Conservation (phyloP, 345 rosid genomes). For the Eucalyptus tenuipes region DNA sequence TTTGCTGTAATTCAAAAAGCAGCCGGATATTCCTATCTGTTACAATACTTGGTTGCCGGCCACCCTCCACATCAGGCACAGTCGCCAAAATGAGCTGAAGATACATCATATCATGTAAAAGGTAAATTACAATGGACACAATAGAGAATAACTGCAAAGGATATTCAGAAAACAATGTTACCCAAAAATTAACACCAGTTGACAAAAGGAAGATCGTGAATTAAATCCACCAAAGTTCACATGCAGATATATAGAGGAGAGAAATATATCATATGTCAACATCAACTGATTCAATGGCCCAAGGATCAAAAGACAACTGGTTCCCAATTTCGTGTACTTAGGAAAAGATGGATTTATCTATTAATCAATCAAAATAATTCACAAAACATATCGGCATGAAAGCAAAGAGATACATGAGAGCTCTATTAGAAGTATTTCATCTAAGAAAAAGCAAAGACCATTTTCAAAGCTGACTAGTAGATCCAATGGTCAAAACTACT, state of each 20-base stretch:
- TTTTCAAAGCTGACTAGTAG: background rate
- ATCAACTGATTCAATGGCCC: background rate
- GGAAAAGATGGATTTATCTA: background rate
- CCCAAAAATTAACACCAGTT: background rate
- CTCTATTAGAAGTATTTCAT: background rate
- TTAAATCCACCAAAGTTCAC: background rate
- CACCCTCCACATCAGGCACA: slow-evolving; percentile 39
- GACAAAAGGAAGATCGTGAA: background rate
- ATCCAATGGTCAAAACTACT: background rate
- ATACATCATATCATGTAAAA: background rate
- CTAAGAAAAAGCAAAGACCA: background rate
- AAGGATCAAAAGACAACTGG: background rate
- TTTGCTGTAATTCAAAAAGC: slow-evolving; percentile 86
- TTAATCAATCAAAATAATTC: background rate
- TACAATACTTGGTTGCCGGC: slow-evolving; percentile 54
- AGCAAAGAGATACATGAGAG: background rate
- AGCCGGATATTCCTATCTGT: slow-evolving; percentile 77
- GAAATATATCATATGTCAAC: background rate
- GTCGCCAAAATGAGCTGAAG: slow-evolving; percentile 81
- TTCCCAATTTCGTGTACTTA: background rate
- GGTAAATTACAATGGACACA: background rate
- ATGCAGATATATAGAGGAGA: background rate
- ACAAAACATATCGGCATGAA: background rate
- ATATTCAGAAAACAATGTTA: background rate
- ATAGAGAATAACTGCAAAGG: background rate